phyloP scores from a whole-genome alignment of 495 filamentous ascomycete genomes.

The Hyaloscypha finlandica region DNA sequence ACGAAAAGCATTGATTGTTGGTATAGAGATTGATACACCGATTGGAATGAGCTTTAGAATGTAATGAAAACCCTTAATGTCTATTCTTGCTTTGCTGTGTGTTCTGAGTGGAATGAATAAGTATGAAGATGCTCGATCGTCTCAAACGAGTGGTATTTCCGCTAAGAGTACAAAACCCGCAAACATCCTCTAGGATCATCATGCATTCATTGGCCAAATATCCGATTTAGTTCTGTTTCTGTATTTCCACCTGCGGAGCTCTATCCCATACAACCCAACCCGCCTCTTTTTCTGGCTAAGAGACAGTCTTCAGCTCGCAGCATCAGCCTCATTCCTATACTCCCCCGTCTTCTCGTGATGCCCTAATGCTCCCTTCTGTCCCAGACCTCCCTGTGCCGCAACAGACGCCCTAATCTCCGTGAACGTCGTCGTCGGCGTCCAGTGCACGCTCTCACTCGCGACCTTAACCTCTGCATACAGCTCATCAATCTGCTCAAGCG shows the following conservation, averaged over 20 bases:
- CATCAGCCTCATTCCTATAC: neutral
- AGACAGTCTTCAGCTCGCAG: neutral
- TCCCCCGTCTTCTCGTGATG: slow-evolving; percentile 7
- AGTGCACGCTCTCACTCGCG: slow-evolving; percentile 54
- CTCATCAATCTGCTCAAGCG: slow-evolving; percentile 82
- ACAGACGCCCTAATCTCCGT: slow-evolving; percentile 27
- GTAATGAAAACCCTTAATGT: no score
- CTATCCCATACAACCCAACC: neutral
- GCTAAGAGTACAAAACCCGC: neutral
- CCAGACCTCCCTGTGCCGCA: slow-evolving; percentile 18
- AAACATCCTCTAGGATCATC: neutral
- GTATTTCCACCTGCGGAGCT: neutral
- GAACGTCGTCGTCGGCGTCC: slow-evolving; percentile 44
- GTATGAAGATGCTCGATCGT: no score
- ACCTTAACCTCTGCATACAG: slow-evolving; percentile 64
- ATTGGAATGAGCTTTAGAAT: no score
- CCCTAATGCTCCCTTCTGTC: neutral
- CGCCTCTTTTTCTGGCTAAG: neutral
- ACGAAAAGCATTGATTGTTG: no score
- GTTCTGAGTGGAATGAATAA: no score
- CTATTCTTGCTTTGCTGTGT: no score
- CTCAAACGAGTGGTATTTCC: neutral
- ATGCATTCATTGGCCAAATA: no score
- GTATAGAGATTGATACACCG: no score
- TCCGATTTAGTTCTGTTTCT: neutral